Conservation (phyloP, 805 yeast species). For the Yarrowia alimentaria region DNA sequence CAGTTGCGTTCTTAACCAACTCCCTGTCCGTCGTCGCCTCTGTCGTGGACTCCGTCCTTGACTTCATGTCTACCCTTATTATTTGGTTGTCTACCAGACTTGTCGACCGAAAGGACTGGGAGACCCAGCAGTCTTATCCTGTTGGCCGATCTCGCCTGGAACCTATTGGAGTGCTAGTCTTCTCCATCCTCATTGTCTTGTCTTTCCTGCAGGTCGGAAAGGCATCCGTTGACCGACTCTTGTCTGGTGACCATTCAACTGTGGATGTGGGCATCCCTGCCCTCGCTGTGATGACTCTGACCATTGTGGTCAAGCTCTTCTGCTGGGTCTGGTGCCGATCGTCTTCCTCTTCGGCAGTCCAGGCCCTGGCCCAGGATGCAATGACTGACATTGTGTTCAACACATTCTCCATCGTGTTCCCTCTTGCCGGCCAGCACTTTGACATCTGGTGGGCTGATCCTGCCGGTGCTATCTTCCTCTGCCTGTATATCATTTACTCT, state of each 20-base stretch:
- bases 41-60: constrained; percentile 71
- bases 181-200: constrained; percentile 66
- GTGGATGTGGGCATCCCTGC: constrained; percentile 54
- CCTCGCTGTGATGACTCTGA: constrained; percentile 56
- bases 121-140: constrained; percentile 49
- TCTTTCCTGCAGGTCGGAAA: constrained; percentile 72
- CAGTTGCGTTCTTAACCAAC: constrained; percentile 60
- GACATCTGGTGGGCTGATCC: constrained; percentile 73
- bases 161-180: constrained; percentile 74
- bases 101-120: constrained; percentile 47
- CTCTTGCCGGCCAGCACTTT: constrained; percentile 54
- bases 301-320: constrained; percentile 57
- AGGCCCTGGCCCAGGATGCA: constrained; percentile 81
- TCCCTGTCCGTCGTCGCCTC: constrained; percentile 79
- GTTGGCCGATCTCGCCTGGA: constrained; percentile 71
- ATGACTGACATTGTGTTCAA: constrained; percentile 75
- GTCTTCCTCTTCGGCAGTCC: constrained; percentile 63
- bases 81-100: constrained; percentile 57
- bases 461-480: constrained; percentile 63
- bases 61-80: constrained; percentile 70
- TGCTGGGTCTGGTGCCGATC: constrained; percentile 65
- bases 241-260: constrained; percentile 42
- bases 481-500: constrained; percentile 58
- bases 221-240: constrained; percentile 54
- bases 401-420: constrained; percentile 67